phyloP scores from a whole-genome alignment of 164 flowering plant species.

The Piper betle region DNA sequence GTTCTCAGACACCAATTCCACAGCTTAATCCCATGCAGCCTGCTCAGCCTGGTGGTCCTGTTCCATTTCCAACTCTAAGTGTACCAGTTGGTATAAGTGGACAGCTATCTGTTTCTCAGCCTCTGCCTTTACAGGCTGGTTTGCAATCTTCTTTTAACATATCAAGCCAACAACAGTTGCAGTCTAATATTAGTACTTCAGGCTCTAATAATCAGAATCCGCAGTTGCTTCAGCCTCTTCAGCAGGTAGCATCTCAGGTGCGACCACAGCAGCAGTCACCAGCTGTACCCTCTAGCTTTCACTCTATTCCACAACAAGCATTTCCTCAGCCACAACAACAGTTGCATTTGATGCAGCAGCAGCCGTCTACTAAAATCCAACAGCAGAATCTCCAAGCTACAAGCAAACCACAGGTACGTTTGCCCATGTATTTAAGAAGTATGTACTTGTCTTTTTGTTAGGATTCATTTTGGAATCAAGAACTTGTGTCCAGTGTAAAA shows the following conservation, averaged over 20 bases:
- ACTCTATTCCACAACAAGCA: constrained; percentile 60
- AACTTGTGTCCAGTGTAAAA: background rate
- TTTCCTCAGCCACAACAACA: constrained; percentile 94
- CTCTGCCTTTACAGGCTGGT: constrained; percentile 39
- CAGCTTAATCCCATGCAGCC: constrained; percentile 29
- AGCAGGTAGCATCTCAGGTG: constrained; percentile 65
- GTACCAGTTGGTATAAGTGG: constrained; percentile 30
- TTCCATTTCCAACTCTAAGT: constrained; percentile 28
- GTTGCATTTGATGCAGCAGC: constrained; percentile 26
- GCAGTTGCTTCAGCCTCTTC: constrained; percentile 33
- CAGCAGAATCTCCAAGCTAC: constrained; percentile 38
- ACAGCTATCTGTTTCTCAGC: constrained; percentile 43
- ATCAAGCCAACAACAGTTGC: constrained; percentile 28
- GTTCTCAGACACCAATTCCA: constrained; percentile 22
- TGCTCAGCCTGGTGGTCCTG: constrained; percentile 26
- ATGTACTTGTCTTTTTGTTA: too few species aligned
- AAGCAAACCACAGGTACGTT: constrained; percentile 56
- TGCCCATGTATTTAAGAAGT: background rate
- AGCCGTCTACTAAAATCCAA: constrained; percentile 27
- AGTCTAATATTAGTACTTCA: constrained; percentile 6
- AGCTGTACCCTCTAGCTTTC: constrained; percentile 68
- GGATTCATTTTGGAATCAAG: background rate
- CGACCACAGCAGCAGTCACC: constrained; percentile 74
- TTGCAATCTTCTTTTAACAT: constrained; percentile 22
- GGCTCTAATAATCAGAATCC: constrained; percentile 27